phyloP scores from a whole-genome alignment of 2,329 filamentous ascomycete species.

The Beauveria sp. region DNA sequence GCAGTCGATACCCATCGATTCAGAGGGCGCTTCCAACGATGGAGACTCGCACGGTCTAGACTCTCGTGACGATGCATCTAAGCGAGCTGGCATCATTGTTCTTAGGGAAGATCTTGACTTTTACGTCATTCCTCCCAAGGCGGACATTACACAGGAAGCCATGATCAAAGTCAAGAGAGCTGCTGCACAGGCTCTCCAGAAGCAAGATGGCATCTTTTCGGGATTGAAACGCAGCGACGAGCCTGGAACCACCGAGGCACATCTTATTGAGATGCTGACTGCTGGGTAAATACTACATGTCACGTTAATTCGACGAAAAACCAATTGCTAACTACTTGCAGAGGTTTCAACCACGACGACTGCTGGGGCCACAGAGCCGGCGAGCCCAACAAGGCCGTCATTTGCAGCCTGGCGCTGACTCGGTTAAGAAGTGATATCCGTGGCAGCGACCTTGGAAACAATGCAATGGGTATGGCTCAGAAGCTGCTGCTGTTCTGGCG shows the following conservation, averaged over 20 bases:
- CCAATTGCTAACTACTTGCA: constrained; percentile 28
- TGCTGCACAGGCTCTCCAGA: constrained; percentile 75
- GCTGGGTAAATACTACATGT: constrained; percentile 62
- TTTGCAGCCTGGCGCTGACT: constrained; percentile 91
- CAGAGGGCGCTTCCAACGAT: constrained; percentile 58
- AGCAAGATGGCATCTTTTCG: constrained; percentile 92
- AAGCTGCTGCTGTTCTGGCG: constrained; percentile 97
- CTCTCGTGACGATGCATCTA: constrained; percentile 70
- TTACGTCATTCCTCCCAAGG: constrained; percentile 82
- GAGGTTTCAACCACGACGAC: constrained; percentile 94
- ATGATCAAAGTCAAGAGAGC: constrained; percentile 97
- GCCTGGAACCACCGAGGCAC: constrained; percentile 91
- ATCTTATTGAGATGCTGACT: constrained; percentile 98
- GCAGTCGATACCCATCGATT: constrained; percentile 83
- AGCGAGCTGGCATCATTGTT: constrained; percentile 94
- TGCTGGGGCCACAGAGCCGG: constrained; percentile 94
- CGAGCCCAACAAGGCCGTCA: constrained; percentile 96
- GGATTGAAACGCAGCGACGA: constrained; percentile 93
- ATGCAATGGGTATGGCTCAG: constrained; percentile 93
- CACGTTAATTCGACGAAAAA: constrained; percentile 3
- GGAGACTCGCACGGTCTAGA: constrained; percentile 60
- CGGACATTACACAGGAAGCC: constrained; percentile 76
- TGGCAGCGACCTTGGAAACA: constrained; percentile 65
- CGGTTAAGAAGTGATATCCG: constrained; percentile 88
- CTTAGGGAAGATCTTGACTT: constrained; percentile 94